Percentiles rank a stretch among this genome's conserved stretches.
phyloP scores from a whole-genome alignment of 495 filamentous ascomycete genomes.

The Aspergillus bridgeri region DNA sequence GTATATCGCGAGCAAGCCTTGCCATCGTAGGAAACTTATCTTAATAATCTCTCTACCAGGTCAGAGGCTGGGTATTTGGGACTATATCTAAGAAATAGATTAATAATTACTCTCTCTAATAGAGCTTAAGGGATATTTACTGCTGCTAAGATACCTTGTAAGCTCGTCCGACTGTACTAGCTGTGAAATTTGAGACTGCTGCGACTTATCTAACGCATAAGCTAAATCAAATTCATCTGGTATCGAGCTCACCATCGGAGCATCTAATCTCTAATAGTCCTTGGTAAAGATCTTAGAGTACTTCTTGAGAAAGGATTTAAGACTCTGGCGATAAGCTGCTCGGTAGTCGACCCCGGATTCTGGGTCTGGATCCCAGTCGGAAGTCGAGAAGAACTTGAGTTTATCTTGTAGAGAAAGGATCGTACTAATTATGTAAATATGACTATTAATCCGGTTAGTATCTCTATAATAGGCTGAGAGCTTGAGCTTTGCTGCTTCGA shows the following conservation, averaged over 20 bases:
- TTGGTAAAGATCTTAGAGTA: background rate
- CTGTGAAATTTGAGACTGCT: background rate
- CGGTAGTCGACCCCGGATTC: background rate
- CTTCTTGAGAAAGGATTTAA: background rate
- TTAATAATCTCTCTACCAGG: background rate
- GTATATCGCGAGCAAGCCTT: too few species aligned
- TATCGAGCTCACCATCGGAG: background rate
- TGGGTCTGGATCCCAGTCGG: slow-evolving; percentile 5
- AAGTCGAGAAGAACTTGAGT: slow-evolving; percentile 10
- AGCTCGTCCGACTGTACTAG: background rate
- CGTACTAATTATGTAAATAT: slow-evolving; percentile 21
- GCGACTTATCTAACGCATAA: background rate
- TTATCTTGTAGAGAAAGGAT: slow-evolving; percentile 9
- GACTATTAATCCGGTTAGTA: background rate
- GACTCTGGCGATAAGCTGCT: background rate
- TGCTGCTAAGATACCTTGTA: background rate
- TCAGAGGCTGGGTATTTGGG: background rate
- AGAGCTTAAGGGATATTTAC: background rate
- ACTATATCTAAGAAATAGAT: background rate
- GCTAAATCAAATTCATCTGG: background rate
- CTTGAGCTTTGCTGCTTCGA: too few species aligned
- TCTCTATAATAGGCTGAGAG: too few species aligned
- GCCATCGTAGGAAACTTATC: background rate
- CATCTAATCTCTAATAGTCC: background rate
- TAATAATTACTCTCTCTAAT: background rate